phyloP scores from a whole-genome alignment of 1,284 basidiomycete genomes.

The Mycena sp. region DNA sequence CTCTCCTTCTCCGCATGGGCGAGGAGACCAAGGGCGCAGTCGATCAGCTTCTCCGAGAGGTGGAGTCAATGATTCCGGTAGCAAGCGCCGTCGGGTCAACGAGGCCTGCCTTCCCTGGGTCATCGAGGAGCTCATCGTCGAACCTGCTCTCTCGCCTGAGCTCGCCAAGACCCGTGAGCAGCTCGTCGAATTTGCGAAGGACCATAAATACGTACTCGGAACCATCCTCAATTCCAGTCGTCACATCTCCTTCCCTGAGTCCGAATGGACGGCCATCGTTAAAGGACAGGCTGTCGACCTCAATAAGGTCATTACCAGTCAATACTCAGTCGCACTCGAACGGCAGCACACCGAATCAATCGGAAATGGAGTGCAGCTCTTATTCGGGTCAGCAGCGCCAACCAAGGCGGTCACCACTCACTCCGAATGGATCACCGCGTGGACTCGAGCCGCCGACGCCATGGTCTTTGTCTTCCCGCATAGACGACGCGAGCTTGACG shows the following conservation, averaged over 20 bases:
- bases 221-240: conserved; percentile 16
- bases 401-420: conserved; percentile 30
- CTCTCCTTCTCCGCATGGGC: conserved; percentile 1
- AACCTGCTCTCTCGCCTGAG: not conserved
- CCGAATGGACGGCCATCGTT: too few relatives aligned
- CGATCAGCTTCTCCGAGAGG: not conserved
- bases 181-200: not conserved
- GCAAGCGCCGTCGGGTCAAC: conserved; percentile 2
- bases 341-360: too few relatives aligned
- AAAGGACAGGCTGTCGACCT: too few relatives aligned
- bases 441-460: conserved; percentile 30
- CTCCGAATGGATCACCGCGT: conserved; percentile 43
- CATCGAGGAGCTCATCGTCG: not conserved
- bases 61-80: too few relatives aligned
- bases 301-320: too few relatives aligned
- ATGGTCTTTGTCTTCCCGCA: conserved; percentile 40
- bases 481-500: conserved; percentile 34
- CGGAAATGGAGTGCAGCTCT: conserved; percentile 27
- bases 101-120: conserved; percentile 11
- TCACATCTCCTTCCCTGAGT: too few relatives aligned
- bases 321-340: too few relatives aligned
- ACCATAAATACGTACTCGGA: not conserved
- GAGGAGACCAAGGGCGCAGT: not conserved
- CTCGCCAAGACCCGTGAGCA: too few relatives aligned
- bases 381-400: conserved; percentile 26